Evolutionary conservation across 768 basidiomycete genomes (phyloP).

Genomic region (Scleroderma bovista): DNA sequence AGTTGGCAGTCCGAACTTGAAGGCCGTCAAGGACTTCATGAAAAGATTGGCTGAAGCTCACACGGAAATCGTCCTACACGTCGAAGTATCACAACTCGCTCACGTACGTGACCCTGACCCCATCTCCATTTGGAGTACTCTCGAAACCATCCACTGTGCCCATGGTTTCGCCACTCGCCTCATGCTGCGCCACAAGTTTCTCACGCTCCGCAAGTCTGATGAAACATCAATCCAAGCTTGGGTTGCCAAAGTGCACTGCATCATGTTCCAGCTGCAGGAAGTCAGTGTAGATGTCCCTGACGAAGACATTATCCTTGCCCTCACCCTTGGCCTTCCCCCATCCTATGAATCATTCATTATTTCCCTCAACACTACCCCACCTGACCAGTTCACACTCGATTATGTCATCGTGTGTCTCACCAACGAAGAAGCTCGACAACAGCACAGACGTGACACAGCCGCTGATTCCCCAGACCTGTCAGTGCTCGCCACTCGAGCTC

Average conservation of each 20-base stretch:
- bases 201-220: conserved; percentile 11
- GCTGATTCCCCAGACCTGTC: background rate
- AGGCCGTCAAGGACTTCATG: background rate
- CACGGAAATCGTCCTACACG: conserved; percentile 17
- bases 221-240: conserved; percentile 19
- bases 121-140: conserved; percentile 20
- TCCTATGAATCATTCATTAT: conserved; percentile 4
- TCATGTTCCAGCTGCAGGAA: conserved; percentile 12
- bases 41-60: conserved; percentile 8
- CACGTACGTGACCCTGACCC: conserved; percentile 15
- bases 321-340: conserved; percentile 19
- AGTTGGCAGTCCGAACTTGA: background rate
- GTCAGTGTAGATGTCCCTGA: conserved; percentile 16
- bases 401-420: conserved; percentile 11
- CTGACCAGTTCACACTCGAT: conserved; percentile 10
- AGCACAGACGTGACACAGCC: conserved; percentile 1
- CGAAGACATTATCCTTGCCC: conserved; percentile 25
- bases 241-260: conserved; percentile 18
- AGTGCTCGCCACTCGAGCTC: background rate
- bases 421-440: conserved; percentile 13
- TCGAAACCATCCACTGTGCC: conserved; percentile 21
- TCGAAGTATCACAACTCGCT: conserved; percentile 20
- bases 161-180: conserved; percentile 23
- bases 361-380: conserved; percentile 10
- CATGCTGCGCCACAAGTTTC: conserved; percentile 15